phyloP scores from a whole-genome alignment of 2,329 filamentous ascomycete species.

The Aspergillus texensis region DNA sequence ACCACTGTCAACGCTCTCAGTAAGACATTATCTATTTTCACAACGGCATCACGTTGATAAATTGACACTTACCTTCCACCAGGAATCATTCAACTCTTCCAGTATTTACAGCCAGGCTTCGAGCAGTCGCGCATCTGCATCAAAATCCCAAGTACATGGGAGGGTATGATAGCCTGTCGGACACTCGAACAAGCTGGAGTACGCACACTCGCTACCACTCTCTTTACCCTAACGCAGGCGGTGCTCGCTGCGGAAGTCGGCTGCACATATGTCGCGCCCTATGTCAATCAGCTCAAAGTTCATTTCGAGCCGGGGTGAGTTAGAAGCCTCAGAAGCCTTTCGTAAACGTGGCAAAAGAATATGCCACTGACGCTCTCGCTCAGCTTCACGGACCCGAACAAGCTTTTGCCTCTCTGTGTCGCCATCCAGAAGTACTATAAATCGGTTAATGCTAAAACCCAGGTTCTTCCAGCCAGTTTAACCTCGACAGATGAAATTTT shows the following conservation, averaged over 20 bases:
- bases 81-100: constrained; percentile 58
- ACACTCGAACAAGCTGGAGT: constrained; percentile 57
- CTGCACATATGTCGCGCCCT: constrained; percentile 65
- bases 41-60: background rate
- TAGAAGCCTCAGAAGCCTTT: background rate
- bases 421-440: constrained; percentile 58
- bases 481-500: constrained; percentile 62
- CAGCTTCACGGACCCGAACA: constrained; percentile 32
- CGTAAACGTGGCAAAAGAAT: background rate
- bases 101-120: constrained; percentile 47
- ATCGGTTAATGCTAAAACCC: constrained; percentile 44
- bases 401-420: constrained; percentile 52
- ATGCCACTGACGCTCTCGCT: background rate
- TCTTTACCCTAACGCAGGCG: constrained; percentile 66
- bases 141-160: constrained; percentile 66
- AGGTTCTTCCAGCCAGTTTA: constrained; percentile 60
- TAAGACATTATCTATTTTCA: constrained; percentile 32
- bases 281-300: constrained; percentile 67
- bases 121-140: constrained; percentile 59
- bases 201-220: constrained; percentile 63
- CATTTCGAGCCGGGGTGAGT: constrained; percentile 54
- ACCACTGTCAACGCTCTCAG: constrained; percentile 56
- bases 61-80: background rate
- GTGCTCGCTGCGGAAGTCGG: constrained; percentile 59
- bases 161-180: constrained; percentile 63